Percentiles rank a stretch among this genome's conserved stretches.
Evolutionary conservation across 2,329 filamentous ascomycete genomes (phyloP).

Genomic region (Colletotrichum spaethianum): DNA sequence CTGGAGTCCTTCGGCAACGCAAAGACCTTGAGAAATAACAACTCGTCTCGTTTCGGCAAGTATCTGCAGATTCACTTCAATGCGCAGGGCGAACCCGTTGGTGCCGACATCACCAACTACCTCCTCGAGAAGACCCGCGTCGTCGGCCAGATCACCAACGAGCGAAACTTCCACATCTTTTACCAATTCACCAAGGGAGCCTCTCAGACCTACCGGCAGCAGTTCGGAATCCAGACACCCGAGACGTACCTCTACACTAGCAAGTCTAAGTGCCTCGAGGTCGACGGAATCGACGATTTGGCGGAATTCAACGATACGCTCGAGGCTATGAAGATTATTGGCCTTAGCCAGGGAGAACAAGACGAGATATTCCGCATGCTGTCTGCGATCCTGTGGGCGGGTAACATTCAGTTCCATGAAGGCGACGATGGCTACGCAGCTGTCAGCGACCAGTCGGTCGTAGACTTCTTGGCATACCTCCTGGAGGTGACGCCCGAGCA

Average conservation of each 20-base stretch:
- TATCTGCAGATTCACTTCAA: slow-evolving; percentile 99
- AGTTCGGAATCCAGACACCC: slow-evolving; percentile 91
- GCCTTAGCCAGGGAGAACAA: slow-evolving; percentile 88
- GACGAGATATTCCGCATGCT: slow-evolving; percentile 98
- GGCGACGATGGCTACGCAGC: slow-evolving; percentile 91
- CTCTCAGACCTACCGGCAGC: slow-evolving; percentile 86
- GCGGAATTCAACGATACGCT: slow-evolving; percentile 92
- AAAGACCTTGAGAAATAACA: slow-evolving; percentile 98
- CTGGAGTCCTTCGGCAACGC: slow-evolving; percentile 98
- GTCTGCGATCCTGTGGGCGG: slow-evolving; percentile 91
- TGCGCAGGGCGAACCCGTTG: slow-evolving; percentile 88
- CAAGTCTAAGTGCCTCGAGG: slow-evolving; percentile 93
- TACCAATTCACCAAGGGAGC: slow-evolving; percentile 99
- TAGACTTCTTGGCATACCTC: slow-evolving; percentile 95
- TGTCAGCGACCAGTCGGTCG: slow-evolving; percentile 89
- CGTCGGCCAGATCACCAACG: slow-evolving; percentile 93
- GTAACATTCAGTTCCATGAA: slow-evolving; percentile 92
- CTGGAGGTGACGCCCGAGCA: slow-evolving; percentile 87
- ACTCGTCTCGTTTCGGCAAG: slow-evolving; percentile 98
- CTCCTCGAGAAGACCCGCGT: slow-evolving; percentile 95
- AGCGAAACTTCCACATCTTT: slow-evolving; percentile 99
- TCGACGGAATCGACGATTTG: slow-evolving; percentile 92
- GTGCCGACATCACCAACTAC: slow-evolving; percentile 98
- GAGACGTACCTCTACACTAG: slow-evolving; percentile 96
- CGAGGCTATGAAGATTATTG: slow-evolving; percentile 95